Evolutionary conservation across 2,329 filamentous ascomycete species (phyloP), one percentile per base, ranked within the genome.

Genomic region (Graphiopsis chlorocephala): DNA sequence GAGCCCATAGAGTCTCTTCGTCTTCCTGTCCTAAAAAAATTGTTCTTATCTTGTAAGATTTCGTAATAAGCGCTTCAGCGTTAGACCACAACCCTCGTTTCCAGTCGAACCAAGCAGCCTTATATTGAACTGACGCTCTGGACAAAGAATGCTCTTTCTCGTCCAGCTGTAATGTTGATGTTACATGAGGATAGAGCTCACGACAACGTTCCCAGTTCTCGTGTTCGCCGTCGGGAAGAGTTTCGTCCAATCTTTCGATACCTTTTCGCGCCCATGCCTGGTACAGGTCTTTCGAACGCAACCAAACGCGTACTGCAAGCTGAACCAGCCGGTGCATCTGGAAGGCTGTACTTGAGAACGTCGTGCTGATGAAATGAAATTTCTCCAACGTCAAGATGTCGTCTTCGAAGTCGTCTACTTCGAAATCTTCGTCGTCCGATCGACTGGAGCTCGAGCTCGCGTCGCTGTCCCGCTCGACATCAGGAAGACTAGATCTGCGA

Each of bases 241-340:
- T 47, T 8, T 15, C 10, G 17, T 35, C 20, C 15, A 52, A 28
- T 33, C 53, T 61, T 7, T 4, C 20, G 8, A 53, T 17, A 28
- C 73, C 68, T 61, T 68, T 71, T 52, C 63, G 50, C 62, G 65
- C 70, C 74, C 72, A 77, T 28, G 38, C 45, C 6, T 72, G 68
- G 0, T 71, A 53, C 63, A 73, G 61, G 1, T 62, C 65, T 38
- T 73, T 42, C 0, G 59, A 1, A 50, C 73, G 64, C 8, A 79
- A 69, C 78, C 76, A 80, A 52, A 56, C 72, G 53, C 70, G 72
- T 7, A 71, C 78, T 25, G 76, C 71, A 26, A 81, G 66, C 65
- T 81, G 78, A n/a, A 82, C 80, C 4, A 82, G 72, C 10, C 55
- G 50, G 68, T 83, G 80, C 78, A 82, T 82, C 65, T 79, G 74